These are phyloP conservation scores for Sugiyamaella americana DNA, from an alignment of 805 yeast genomes.

Conservation along the genomic window DNA sequence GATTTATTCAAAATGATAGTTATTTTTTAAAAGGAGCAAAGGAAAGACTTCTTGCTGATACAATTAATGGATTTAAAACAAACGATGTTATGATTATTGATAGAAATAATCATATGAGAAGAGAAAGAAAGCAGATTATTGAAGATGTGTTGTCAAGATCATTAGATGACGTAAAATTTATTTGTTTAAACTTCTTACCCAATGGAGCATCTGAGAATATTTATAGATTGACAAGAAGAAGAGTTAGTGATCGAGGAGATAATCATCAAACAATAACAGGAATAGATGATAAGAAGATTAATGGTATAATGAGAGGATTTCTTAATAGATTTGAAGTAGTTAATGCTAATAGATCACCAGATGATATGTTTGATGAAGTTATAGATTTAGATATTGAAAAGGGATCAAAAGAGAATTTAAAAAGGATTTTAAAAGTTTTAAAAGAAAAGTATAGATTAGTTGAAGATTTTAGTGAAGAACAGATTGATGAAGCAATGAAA, in stretches of 20 bases:
- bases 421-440: conserved; percentile 37
- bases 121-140: conserved; percentile 66
- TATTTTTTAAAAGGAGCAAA: conserved; percentile 7
- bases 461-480: conserved; percentile 34
- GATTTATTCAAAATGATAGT: conserved; percentile 77
- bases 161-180: conserved; percentile 44
- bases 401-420: conserved; percentile 48
- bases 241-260: conserved; percentile 71
- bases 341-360: conserved; percentile 46
- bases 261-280: conserved; percentile 77
- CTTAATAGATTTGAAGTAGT: conserved; percentile 62
- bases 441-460: conserved; percentile 38
- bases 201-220: conserved; percentile 31
- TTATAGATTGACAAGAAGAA: conserved; percentile 47
- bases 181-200: conserved; percentile 64
- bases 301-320: conserved; percentile 68
- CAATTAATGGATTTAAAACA: conserved; percentile 31
- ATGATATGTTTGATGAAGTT: conserved; percentile 56
- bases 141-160: conserved; percentile 44
- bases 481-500: conserved; percentile 43
- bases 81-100: conserved; percentile 62
- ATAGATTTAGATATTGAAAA: conserved; percentile 49
- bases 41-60: conserved; percentile 21
- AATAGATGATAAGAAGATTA: conserved; percentile 45
- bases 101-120: conserved; percentile 68